A percentile compares a stretch with the other conserved stretches of the same genome.
phyloP scores from a whole-genome alignment of 257 asterid species.

The Solanum infundibuliforme region DNA sequence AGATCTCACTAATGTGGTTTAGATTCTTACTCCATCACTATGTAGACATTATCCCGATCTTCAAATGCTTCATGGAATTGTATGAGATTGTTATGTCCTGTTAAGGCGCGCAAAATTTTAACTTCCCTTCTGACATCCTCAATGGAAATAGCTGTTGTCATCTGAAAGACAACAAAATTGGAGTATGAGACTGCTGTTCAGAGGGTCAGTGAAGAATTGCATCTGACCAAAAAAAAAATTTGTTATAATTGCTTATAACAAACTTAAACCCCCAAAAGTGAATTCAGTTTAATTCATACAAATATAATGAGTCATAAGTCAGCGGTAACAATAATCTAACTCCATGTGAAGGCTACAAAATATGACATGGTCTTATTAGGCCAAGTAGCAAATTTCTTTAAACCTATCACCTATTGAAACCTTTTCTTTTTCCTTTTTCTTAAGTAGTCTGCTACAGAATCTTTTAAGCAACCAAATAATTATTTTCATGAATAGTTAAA shows the following conservation, averaged over 20 bases:
- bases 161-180: constrained; percentile 23
- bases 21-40: constrained; percentile 63
- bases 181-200: not conserved
- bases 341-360: not conserved
- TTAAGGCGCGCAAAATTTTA: constrained; percentile 46
- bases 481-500: no score
- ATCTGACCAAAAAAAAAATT: not conserved
- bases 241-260: not conserved
- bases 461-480: not conserved
- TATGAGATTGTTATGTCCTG: constrained; percentile 43
- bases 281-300: not conserved
- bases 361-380: not conserved
- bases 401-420: not conserved
- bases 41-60: constrained; percentile 51
- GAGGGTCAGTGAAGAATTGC: not conserved
- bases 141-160: constrained; percentile 55
- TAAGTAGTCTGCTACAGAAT: not conserved
- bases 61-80: constrained; percentile 57
- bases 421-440: not conserved
- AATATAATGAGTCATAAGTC: not conserved
- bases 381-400: not conserved
- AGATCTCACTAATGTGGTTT: not conserved
- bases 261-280: not conserved
- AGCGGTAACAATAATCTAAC: not conserved
- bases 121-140: constrained; percentile 69